Evolutionary conservation across 768 basidiomycete genomes (phyloP), one percentile per base, ranked within the genome.

Genomic region (Sarcodon sp.): DNA sequence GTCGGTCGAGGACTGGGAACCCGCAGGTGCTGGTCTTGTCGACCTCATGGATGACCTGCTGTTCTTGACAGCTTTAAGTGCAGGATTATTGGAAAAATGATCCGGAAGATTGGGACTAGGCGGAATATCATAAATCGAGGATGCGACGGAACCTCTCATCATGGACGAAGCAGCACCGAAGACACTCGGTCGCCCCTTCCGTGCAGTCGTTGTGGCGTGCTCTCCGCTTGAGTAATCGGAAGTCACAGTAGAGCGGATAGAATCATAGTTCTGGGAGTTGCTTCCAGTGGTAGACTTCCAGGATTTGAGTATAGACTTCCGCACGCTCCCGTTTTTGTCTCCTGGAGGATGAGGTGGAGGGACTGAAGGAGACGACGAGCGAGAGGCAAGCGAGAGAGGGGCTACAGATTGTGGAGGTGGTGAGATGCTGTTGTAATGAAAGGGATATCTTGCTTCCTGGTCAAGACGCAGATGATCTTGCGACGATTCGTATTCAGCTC

Each of bases 291-390:
- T 63, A 11, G 73, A 69, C 58, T 77, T 80, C 74, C 75, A 76
- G 8, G 69, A 66, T 59, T 85, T 84, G 53, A 86, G 61, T 50
- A 87, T 86, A 9, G 84, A 87, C 66, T 83, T 86, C 38, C 79
- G 75, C 44, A 67, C 67, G 21, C 62, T 66, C 7, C 62, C 57
- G 55, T 70, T 76, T 53, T 64, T 65, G 31, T 69, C 69, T 44
- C 66, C 55, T 39, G 61, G 55, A 36, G 61, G 55, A 11, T 43
- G 51, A 16, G 53, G 47, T 33, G 58, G 50, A 15, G 52, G 48
- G 3, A 66, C 44, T 9, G 55, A 49, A 31, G 51, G 38, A 35
- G 56, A 49, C 18, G 60, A 27, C 4, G 21, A 27, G 21, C 21
- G 51, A 8, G 55, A 56, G 54, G 47, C 34, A 48, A 51, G 11